These are phyloP conservation scores for Salvia splendens DNA, from an alignment of 257 asterid genomes.

Conservation along the genomic window DNA sequence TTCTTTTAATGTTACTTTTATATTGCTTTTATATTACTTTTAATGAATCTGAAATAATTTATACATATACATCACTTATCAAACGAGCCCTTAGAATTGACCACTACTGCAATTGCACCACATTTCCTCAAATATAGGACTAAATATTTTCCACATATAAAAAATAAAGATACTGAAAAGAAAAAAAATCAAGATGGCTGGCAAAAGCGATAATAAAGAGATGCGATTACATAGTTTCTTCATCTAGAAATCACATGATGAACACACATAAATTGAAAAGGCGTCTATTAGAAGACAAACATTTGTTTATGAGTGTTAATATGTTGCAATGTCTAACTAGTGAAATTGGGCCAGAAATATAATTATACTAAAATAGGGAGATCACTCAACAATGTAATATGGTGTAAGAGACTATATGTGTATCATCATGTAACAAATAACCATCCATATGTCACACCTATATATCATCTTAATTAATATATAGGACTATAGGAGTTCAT, in stretches of 20 bases:
- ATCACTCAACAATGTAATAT: background rate
- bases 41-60: too few relatives aligned
- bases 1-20: too few relatives aligned
- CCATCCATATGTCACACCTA: background rate
- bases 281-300: background rate
- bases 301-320: background rate
- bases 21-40: too few relatives aligned
- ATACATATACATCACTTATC: too few relatives aligned
- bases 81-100: too few relatives aligned
- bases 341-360: background rate
- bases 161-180: too few relatives aligned
- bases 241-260: background rate
- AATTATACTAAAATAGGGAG: slow-evolving; percentile 5
- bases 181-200: too few relatives aligned
- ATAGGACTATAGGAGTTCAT: background rate
- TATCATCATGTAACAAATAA: background rate
- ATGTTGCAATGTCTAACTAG: background rate
- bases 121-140: too few relatives aligned
- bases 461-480: background rate
- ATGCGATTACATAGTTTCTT: background rate
- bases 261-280: background rate
- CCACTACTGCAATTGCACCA: too few relatives aligned
- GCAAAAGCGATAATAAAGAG: too few relatives aligned
- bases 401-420: slow-evolving; percentile 4
- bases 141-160: too few relatives aligned